Evolutionary conservation across 2,329 filamentous ascomycete genomes (phyloP).

Genomic region (Fonsecaea nubica): DNA sequence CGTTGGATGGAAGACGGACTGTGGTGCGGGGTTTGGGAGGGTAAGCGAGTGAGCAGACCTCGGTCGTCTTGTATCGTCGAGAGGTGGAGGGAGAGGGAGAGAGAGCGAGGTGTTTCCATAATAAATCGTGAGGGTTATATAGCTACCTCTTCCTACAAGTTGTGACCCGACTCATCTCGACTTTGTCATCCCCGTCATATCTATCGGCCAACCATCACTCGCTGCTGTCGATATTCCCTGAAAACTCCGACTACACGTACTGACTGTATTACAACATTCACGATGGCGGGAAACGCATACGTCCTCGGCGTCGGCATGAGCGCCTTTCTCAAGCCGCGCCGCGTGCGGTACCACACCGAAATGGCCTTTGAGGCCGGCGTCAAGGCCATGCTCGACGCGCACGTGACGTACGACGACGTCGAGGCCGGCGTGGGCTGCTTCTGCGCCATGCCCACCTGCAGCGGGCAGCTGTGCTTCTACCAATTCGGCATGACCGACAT

Average conservation of each 20-base stretch:
- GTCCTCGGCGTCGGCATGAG: slow-evolving; percentile 98
- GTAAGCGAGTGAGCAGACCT: slow-evolving; percentile 5
- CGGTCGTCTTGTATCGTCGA: not conserved
- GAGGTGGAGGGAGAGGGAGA: not conserved
- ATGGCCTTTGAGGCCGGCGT: slow-evolving; percentile 44
- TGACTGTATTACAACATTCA: not conserved
- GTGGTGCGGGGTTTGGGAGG: slow-evolving; percentile 1
- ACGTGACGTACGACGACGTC: slow-evolving; percentile 95
- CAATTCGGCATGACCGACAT: slow-evolving; percentile 98
- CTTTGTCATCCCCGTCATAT: not conserved
- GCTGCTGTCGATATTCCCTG: too few relatives aligned
- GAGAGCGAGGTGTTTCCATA: too few relatives aligned
- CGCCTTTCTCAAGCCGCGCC: slow-evolving; percentile 75
- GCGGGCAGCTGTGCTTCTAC: slow-evolving; percentile 95
- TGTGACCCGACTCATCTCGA: too few relatives aligned
- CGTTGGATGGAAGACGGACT: not conserved
- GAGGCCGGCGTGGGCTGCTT: slow-evolving; percentile 94
- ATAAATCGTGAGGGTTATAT: too few relatives aligned
- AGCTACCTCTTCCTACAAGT: not conserved
- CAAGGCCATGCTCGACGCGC: slow-evolving; percentile 66
- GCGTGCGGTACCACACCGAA: slow-evolving; percentile 42
- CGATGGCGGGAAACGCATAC: slow-evolving; percentile 64
- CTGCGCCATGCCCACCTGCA: slow-evolving; percentile 94
- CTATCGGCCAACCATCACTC: not conserved
- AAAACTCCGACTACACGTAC: too few relatives aligned